These are phyloP conservation scores for Colletotrichum sp. DNA, from an alignment of 2,329 filamentous ascomycete genomes.

Conservation along the genomic window DNA sequence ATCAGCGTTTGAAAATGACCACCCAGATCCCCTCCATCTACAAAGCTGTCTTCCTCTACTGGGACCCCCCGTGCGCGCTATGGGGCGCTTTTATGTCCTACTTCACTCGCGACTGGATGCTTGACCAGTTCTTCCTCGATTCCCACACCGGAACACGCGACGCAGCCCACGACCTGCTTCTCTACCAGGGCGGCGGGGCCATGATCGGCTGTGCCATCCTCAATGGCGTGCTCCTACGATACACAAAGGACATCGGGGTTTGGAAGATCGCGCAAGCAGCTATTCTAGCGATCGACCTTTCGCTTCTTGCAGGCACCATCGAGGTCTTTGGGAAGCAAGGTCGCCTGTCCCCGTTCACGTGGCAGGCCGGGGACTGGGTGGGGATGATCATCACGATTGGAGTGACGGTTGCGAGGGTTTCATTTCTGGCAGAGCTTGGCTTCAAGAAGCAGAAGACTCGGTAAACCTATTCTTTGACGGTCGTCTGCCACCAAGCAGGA, in stretches of 20 bases:
- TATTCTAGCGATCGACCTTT: constrained; percentile 25
- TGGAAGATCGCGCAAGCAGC: constrained; percentile 25
- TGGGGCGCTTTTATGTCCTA: constrained; percentile 26
- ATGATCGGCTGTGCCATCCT: constrained; percentile 21
- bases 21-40: constrained; percentile 9
- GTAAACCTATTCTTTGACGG: too few species aligned
- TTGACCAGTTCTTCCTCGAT: constrained; percentile 12
- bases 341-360: constrained; percentile 6
- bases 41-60: constrained; percentile 25
- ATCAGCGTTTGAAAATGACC: neutral
- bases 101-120: constrained; percentile 13
- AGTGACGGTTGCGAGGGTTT: neutral
- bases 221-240: constrained; percentile 23
- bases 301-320: constrained; percentile 21
- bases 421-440: neutral
- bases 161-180: constrained; percentile 23
- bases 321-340: constrained; percentile 15
- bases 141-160: constrained; percentile 4
- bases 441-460: neutral
- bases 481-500: too few species aligned
- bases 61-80: constrained; percentile 25
- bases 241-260: constrained; percentile 19
- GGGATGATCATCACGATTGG: neutral
- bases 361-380: neutral
- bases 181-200: constrained; percentile 25